A percentile compares a stretch with the other conserved stretches of the same genome.
phyloP scores from a whole-genome alignment of 1,139 yeast species.

The Ogataea hybrid region DNA sequence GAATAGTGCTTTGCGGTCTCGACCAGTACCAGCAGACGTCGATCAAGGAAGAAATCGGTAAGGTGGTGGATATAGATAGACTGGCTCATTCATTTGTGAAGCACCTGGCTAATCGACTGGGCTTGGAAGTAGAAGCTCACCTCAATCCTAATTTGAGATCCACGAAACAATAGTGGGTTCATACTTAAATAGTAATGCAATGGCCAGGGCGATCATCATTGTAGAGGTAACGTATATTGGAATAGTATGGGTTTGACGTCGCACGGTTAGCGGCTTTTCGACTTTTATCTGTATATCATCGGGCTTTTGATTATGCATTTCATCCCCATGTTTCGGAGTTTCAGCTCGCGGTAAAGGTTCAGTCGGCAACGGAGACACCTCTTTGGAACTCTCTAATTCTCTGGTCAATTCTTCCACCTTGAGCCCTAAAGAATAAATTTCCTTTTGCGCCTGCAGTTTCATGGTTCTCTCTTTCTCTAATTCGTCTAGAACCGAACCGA shows the following conservation, averaged over 20 bases:
- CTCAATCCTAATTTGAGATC: neutral
- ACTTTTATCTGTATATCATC: too few relatives aligned
- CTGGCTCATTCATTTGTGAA: slow-evolving; percentile 3
- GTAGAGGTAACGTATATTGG: too few relatives aligned
- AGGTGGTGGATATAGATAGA: neutral
- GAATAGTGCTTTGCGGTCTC: slow-evolving; percentile 83
- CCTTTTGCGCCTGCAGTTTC: slow-evolving; percentile 3
- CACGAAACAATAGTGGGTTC: neutral
- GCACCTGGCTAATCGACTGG: slow-evolving; percentile 2
- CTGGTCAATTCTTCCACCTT: slow-evolving; percentile 5
- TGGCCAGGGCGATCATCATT: too few relatives aligned
- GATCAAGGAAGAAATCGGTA: slow-evolving; percentile 23
- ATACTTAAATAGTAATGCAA: neutral
- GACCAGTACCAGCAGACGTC: slow-evolving; percentile 59
- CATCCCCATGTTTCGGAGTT: neutral
- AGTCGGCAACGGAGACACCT: neutral
- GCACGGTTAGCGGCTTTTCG: too few relatives aligned
- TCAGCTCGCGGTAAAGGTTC: neutral
- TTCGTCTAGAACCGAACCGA: slow-evolving; percentile 2
- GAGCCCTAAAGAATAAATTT: neutral
- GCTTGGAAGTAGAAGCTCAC: neutral
- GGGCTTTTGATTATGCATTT: too few relatives aligned
- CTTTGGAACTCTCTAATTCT: neutral
- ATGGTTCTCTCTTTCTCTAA: slow-evolving; percentile 1
- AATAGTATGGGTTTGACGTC: too few relatives aligned